These are phyloP conservation scores for Ganoderma sinense DNA, from an alignment of 1,284 basidiomycete genomes.

Conservation along the genomic window DNA sequence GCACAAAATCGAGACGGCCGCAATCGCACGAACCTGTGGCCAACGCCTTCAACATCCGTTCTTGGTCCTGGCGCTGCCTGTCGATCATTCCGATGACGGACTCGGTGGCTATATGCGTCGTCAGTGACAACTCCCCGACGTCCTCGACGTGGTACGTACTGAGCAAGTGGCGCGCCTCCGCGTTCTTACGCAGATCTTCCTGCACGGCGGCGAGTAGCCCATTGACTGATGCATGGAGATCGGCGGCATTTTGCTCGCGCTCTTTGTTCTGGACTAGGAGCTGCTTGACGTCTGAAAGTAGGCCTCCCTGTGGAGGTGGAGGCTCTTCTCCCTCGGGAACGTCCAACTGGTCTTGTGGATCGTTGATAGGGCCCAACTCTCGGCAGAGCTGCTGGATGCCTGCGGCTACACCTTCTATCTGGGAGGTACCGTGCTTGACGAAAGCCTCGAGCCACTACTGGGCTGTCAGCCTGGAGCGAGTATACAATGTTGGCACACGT, in stretches of 20 bases:
- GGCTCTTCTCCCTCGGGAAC: constrained; percentile 16
- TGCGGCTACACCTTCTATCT: constrained; percentile 68
- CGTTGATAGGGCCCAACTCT: constrained; percentile 49
- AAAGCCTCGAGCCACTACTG: constrained; percentile 85
- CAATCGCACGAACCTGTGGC: constrained; percentile 58
- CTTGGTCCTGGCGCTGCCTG: constrained; percentile 74
- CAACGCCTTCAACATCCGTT: constrained; percentile 67
- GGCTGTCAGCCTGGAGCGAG: not conserved
- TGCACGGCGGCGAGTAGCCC: constrained; percentile 53
- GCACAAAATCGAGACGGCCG: not conserved
- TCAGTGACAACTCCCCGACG: not conserved
- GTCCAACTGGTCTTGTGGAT: constrained; percentile 22
- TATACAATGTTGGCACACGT: constrained; percentile 29
- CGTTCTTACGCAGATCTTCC: constrained; percentile 44
- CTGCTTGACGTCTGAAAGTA: constrained; percentile 52
- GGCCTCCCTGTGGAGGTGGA: constrained; percentile 20
- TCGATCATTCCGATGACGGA: constrained; percentile 68
- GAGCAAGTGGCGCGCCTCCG: constrained; percentile 44
- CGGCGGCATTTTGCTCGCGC: constrained; percentile 50
- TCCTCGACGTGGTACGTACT: constrained; percentile 35
- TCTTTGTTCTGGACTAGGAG: constrained; percentile 50
- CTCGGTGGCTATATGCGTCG: constrained; percentile 52
- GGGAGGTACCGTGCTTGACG: constrained; percentile 74
- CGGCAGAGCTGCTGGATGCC: constrained; percentile 68
- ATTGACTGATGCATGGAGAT: constrained; percentile 56